phyloP scores from a whole-genome alignment of 768 basidiomycete species.

The Kwoniella shandongensis region DNA sequence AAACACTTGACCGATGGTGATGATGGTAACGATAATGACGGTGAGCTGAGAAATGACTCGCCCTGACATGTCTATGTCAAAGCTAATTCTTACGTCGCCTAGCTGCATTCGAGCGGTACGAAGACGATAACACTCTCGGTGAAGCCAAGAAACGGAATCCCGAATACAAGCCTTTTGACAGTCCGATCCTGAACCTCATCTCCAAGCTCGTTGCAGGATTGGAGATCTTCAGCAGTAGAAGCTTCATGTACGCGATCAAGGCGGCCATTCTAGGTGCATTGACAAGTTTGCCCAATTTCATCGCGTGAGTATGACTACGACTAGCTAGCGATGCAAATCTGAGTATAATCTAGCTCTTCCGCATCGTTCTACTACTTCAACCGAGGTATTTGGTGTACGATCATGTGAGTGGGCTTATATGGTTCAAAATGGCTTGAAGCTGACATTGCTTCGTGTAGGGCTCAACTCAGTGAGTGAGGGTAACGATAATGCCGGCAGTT shows the following conservation, averaged over 20 bases:
- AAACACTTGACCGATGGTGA: constrained; percentile 30
- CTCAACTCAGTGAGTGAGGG: constrained; percentile 36
- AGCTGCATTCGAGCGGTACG: constrained; percentile 23
- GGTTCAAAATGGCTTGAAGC: no score
- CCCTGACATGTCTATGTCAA: background rate
- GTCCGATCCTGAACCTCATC: constrained; percentile 27
- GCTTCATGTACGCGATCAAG: constrained; percentile 49
- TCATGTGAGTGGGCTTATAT: constrained; percentile 33
- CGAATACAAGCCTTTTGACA: constrained; percentile 45
- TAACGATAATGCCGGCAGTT: background rate
- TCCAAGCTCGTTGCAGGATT: constrained; percentile 27
- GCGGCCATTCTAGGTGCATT: constrained; percentile 42
- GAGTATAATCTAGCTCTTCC: constrained; percentile 18
- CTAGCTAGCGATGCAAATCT: constrained; percentile 2
- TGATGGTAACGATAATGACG: constrained; percentile 36
- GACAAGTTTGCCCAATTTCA: constrained; percentile 42
- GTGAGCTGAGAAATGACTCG: constrained; percentile 6
- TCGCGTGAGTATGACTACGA: constrained; percentile 22
- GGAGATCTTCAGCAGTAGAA: constrained; percentile 35
- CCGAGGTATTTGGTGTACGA: constrained; percentile 43
- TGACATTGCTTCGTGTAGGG: constrained; percentile 21
- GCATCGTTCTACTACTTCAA: constrained; percentile 47
- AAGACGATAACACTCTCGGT: constrained; percentile 35
- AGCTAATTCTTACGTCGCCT: no score
- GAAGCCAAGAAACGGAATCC: constrained; percentile 45